Conservation (phyloP, 1,284 basidiomycete genomes). For the Marasmius fiardii region DNA sequence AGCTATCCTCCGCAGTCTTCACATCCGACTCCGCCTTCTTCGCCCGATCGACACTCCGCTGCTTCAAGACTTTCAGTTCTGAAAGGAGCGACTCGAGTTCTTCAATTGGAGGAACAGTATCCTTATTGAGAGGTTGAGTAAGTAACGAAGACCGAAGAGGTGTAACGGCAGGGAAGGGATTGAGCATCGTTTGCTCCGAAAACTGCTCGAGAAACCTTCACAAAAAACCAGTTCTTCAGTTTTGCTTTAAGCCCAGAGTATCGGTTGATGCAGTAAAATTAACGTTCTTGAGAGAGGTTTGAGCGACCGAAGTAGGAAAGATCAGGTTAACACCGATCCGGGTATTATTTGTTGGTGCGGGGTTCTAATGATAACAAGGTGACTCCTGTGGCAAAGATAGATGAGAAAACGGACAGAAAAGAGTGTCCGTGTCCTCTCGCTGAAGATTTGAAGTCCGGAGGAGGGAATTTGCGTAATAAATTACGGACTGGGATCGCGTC, state of each 20-base stretch:
- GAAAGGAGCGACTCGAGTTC: conserved; percentile 66
- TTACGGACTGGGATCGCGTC: neutral
- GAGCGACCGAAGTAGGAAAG: neutral
- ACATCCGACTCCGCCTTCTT: conserved; percentile 71
- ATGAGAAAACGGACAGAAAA: neutral
- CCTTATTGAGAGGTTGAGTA: conserved; percentile 1
- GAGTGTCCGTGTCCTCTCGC: neutral
- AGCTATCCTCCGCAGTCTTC: conserved; percentile 62
- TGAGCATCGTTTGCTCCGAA: neutral
- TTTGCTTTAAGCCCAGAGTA: neutral
- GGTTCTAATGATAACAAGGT: neutral
- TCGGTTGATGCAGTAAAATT: neutral
- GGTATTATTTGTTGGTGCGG: neutral
- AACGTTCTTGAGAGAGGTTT: neutral
- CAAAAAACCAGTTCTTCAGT: neutral
- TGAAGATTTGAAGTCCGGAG: neutral
- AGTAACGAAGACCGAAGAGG: neutral
- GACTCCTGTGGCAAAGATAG: neutral
- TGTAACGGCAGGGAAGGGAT: neutral
- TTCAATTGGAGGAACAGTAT: conserved; percentile 57
- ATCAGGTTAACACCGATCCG: neutral
- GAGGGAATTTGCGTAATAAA: neutral
- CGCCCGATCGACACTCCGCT: conserved; percentile 53
- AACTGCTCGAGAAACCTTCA: neutral
- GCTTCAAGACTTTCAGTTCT: conserved; percentile 55